These are phyloP conservation scores for Ophiocordyceps robertsii DNA, from an alignment of 2,329 filamentous ascomycete species.

Conservation along the genomic window DNA sequence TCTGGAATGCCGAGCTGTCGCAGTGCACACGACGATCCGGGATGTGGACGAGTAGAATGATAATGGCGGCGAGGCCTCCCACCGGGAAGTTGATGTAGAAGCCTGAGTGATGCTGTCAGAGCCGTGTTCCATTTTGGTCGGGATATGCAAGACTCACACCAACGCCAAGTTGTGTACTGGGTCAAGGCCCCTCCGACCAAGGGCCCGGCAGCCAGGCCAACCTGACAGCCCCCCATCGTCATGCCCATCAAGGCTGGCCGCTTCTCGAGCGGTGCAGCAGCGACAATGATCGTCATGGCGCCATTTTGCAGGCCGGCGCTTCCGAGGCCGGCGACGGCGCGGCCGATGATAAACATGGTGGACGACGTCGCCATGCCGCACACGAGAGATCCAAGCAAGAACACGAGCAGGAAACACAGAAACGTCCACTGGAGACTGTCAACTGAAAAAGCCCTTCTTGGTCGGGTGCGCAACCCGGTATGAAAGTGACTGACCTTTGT, in stretches of 20 bases:
- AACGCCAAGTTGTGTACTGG: neutral
- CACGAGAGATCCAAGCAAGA: conserved; percentile 29
- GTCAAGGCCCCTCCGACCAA: conserved; percentile 20
- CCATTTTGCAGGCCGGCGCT: conserved; percentile 28
- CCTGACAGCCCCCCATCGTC: conserved; percentile 19
- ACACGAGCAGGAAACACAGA: conserved; percentile 13
- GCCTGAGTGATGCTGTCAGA: too few relatives aligned
- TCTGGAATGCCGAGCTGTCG: too few relatives aligned
- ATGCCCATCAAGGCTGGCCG: conserved; percentile 15
- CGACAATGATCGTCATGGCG: conserved; percentile 18
- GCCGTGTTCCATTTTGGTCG: too few relatives aligned
- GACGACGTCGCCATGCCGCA: conserved; percentile 31
- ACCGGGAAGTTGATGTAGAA: too few relatives aligned
- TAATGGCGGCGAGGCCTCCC: too few relatives aligned
- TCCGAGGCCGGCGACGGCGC: conserved; percentile 33
- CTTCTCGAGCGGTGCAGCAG: conserved; percentile 13
- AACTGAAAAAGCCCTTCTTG: too few relatives aligned
- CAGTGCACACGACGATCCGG: too few relatives aligned
- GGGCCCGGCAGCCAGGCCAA: conserved; percentile 33
- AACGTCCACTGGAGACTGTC: neutral
- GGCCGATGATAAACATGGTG: conserved; percentile 33
- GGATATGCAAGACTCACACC: neutral
- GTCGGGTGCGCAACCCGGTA: too few relatives aligned
- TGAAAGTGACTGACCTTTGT: too few relatives aligned
- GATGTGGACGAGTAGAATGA: too few relatives aligned